phyloP scores from a whole-genome alignment of 2,329 filamentous ascomycete species.

The Stenocarpella maydis region DNA sequence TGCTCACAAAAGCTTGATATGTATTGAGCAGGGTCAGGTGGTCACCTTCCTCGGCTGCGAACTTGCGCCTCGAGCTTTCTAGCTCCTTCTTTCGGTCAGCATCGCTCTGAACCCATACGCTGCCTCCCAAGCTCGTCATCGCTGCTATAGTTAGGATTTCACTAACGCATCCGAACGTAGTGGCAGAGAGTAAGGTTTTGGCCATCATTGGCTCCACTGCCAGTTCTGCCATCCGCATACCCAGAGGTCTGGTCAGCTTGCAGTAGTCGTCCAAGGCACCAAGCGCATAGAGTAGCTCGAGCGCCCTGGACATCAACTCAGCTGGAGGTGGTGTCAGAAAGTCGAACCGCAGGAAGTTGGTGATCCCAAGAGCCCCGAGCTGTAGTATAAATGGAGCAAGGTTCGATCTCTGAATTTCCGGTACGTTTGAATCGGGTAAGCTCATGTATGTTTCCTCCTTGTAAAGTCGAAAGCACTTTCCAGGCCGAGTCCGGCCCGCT shows the following conservation, averaged over 20 bases:
- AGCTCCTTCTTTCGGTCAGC: constrained; percentile 74
- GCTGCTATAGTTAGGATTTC: constrained; percentile 93
- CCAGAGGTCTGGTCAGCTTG: constrained; percentile 88
- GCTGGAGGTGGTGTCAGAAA: constrained; percentile 88
- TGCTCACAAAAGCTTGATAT: constrained; percentile 87
- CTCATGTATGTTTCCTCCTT: constrained; percentile 75
- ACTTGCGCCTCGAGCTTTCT: constrained; percentile 79
- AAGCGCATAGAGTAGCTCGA: constrained; percentile 87
- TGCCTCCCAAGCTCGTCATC: constrained; percentile 88
- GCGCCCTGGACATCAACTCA: constrained; percentile 82
- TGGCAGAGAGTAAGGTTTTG: constrained; percentile 81
- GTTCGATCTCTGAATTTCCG: constrained; percentile 93
- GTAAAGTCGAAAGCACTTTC: constrained; percentile 94
- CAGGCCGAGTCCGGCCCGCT: constrained; percentile 86
- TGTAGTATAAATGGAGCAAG: constrained; percentile 88
- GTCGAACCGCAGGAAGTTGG: constrained; percentile 91
- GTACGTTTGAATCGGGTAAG: constrained; percentile 77
- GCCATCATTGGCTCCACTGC: constrained; percentile 95
- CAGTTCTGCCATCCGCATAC: constrained; percentile 89
- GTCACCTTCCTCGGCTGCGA: constrained; percentile 92
- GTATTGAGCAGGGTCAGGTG: constrained; percentile 92
- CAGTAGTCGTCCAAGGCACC: constrained; percentile 90
- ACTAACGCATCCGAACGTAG: constrained; percentile 78
- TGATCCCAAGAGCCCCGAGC: constrained; percentile 92
- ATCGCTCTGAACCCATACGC: constrained; percentile 83